These are phyloP conservation scores for Porphyridium purpureum DNA, from an alignment of 23 red algal species.

Conservation along the genomic window DNA sequence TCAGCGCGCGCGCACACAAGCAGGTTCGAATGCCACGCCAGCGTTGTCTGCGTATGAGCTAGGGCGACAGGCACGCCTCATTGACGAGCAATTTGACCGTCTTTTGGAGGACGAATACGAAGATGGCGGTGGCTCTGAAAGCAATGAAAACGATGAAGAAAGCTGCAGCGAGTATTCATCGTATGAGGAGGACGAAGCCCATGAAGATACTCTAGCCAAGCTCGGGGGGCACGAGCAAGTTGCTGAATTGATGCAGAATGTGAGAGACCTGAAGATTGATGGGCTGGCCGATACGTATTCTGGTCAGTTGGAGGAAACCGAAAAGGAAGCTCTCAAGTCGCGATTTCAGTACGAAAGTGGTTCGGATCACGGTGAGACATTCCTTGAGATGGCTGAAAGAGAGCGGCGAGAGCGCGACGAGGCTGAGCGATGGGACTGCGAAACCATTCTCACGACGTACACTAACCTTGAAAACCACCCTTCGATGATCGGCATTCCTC, in stretches of 20 bases:
- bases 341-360: constrained; percentile 6
- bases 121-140: constrained; percentile 10
- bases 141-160: not conserved
- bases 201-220: not conserved
- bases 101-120: constrained; percentile 37
- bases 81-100: constrained; percentile 61
- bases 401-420: constrained; percentile 23
- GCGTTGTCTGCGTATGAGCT: constrained; percentile 8
- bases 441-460: constrained; percentile 56
- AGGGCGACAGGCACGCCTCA: constrained; percentile 12
- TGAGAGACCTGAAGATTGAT: constrained; percentile 24
- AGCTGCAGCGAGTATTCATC: not conserved
- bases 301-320: constrained; percentile 8
- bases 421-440: constrained; percentile 86
- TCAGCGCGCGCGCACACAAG: too few species aligned
- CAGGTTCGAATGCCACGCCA: too few species aligned
- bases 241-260: constrained; percentile 19
- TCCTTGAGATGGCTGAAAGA: constrained; percentile 16
- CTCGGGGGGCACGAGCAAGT: constrained; percentile 7
- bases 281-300: constrained; percentile 15
- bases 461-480: constrained; percentile 59
- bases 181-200: not conserved
- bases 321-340: constrained; percentile 12
- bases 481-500: constrained; percentile 32
- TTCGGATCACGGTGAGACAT: constrained; percentile 17